These are phyloP conservation scores for Neonectria faginata DNA, from an alignment of 2,329 filamentous ascomycete species.

Conservation along the genomic window DNA sequence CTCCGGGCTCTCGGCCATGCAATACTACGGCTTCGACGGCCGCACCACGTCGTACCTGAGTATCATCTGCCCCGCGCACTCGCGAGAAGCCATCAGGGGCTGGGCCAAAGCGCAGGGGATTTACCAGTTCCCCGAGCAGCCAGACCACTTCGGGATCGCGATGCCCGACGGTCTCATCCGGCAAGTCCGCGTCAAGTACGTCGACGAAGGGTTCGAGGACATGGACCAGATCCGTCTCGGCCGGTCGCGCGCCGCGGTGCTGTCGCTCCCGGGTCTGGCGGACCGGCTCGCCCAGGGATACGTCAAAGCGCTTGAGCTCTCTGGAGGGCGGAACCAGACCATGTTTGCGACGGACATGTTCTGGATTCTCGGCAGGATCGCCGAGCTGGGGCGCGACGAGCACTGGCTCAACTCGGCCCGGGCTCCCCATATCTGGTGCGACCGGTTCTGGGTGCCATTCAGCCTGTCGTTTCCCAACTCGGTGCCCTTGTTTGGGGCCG, in stretches of 20 bases:
- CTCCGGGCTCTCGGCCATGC: constrained; percentile 58
- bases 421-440: constrained; percentile 39
- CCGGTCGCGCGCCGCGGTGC: constrained; percentile 40
- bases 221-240: constrained; percentile 42
- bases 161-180: constrained; percentile 47
- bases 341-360: constrained; percentile 47
- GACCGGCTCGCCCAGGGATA: constrained; percentile 52
- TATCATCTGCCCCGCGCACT: constrained; percentile 55
- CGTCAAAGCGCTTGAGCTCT: constrained; percentile 39
- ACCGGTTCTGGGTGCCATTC: constrained; percentile 50
- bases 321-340: constrained; percentile 29
- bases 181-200: constrained; percentile 53
- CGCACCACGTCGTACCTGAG: constrained; percentile 50
- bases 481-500: constrained; percentile 45
- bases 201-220: constrained; percentile 48
- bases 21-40: constrained; percentile 55
- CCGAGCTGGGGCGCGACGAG: constrained; percentile 30
- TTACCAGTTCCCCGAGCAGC: constrained; percentile 37
- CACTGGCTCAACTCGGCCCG: constrained; percentile 36
- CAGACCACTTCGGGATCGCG: constrained; percentile 53
- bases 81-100: constrained; percentile 50
- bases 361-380: constrained; percentile 52
- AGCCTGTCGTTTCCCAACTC: constrained; percentile 46
- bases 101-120: constrained; percentile 57
- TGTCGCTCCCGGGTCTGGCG: constrained; percentile 51